Base-by-base conservation (phyloP, 2,329 filamentous ascomycete genomes). In the Hymenoscyphus occultus region DNA sequence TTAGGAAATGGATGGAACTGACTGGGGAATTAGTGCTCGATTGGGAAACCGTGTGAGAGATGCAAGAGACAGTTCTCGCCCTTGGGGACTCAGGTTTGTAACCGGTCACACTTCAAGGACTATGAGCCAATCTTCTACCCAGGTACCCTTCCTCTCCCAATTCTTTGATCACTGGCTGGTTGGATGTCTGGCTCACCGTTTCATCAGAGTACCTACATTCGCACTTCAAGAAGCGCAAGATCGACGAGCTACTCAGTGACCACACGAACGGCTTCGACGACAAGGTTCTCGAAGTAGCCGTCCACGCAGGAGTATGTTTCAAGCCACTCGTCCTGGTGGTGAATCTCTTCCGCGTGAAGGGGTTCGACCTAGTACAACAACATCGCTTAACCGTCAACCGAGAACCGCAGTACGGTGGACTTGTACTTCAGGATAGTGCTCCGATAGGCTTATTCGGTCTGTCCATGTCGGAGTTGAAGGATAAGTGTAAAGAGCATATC, bases 241-340 rank as follows among this genome's bases (percentile, higher is more conserved):
- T 73, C 16, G 67, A 72, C 51, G 67, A 68, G 35, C 66, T 74
- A n/a, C 62, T 73, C 42, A 67, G 62, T 28, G 69, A 72, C 39
- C 62, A 74, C 60, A 68, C 63, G 2, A 64, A 39, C 13, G 63
- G 66, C 14, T 73, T 71, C 31, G 63, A 51, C 2, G 63, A 70
- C 57, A 61, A 16, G 2, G 39, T 51, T 9, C 22, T 71, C 7
- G 58, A 62, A 14, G 67, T 73, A 32, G 69, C 71, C 14, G 61
- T 73, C 12, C 67, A 65, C 1, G 65, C 65, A 14, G 69, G 70
- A 14, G 59, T 35, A 12, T 61, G 64, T 3, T 73, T 72, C 61
- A 63, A 61, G 10, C 68, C 69, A 1, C 67, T 73, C 66, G 56
- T n/a, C 12, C 28, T 73, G 1, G 16, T 56, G 5, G 65, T 65